Conservation (phyloP, 2,329 filamentous ascomycete genomes). For the Calonectria fujianensis region DNA sequence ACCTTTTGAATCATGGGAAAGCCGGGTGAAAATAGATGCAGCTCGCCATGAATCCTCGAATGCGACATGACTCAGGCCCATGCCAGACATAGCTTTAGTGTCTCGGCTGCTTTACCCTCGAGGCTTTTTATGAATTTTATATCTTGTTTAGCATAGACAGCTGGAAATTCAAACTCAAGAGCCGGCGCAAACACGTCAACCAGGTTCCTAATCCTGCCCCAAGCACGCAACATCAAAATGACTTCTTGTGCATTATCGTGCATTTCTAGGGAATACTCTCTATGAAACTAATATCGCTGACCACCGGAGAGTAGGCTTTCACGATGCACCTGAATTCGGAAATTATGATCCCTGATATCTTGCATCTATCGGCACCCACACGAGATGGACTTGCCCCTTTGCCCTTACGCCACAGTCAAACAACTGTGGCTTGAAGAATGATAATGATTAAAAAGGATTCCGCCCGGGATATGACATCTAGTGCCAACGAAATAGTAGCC, state of each 20-base stretch:
- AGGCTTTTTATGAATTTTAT: no score
- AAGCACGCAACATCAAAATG: not conserved
- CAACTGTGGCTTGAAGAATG: not conserved
- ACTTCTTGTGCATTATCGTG: not conserved
- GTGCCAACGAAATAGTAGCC: not conserved
- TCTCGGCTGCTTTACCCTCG: no score
- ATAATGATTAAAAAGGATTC: not conserved
- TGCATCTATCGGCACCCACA: not conserved
- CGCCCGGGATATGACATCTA: not conserved
- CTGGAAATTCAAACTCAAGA: no score
- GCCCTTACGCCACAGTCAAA: not conserved
- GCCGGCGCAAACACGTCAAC: no score
- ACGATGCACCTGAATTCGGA: no score
- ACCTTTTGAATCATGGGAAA: no score
- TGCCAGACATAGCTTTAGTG: no score
- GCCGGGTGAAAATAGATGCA: no score
- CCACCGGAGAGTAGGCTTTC: no score
- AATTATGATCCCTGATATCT: not conserved
- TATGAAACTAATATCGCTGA: not conserved
- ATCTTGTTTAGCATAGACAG: no score
- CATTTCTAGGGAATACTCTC: not conserved
- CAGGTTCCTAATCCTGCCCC: not conserved
- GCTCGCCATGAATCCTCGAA: no score
- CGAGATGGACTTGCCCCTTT: not conserved
- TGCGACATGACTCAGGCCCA: no score